Percentiles rank a stretch among this genome's conserved stretches.
Conservation (phyloP, 1,284 basidiomycete species). For the Porogramme epimiltina region DNA sequence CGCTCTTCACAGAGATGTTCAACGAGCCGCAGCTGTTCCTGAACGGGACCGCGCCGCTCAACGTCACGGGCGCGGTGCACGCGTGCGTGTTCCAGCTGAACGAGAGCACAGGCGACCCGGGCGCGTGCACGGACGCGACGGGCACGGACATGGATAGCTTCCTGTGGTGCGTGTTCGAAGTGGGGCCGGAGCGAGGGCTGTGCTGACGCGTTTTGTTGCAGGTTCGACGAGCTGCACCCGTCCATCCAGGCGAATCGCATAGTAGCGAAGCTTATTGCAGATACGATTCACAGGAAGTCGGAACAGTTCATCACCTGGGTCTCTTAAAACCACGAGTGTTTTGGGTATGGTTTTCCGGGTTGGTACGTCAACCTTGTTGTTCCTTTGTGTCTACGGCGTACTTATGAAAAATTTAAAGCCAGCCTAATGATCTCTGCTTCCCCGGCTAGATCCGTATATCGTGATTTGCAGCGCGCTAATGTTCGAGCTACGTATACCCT, state of each 20-base stretch:
- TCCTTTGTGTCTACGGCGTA: no score
- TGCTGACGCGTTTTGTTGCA: slow-evolving; percentile 16
- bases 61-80: slow-evolving; percentile 50
- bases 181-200: neutral
- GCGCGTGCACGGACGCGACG: slow-evolving; percentile 41
- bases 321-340: no score
- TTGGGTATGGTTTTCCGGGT: no score
- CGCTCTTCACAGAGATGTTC: slow-evolving; percentile 56
- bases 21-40: slow-evolving; percentile 48
- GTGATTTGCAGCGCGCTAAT: no score
- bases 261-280: slow-evolving; percentile 50
- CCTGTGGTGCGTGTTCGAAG: slow-evolving; percentile 41
- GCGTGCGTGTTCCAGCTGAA: slow-evolving; percentile 46
- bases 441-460: no score
- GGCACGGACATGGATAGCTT: slow-evolving; percentile 54
- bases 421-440: no score
- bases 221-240: slow-evolving; percentile 61
- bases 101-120: slow-evolving; percentile 32
- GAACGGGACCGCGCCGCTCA: slow-evolving; percentile 60
- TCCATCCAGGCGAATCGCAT: slow-evolving; percentile 57
- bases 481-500: no score
- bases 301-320: slow-evolving; percentile 53
- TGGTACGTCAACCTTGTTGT: no score
- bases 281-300: slow-evolving; percentile 41
- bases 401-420: no score